Evolutionary conservation across 306 rosid species (phyloP).

Genomic region (Fragaria nilgerrensis): DNA sequence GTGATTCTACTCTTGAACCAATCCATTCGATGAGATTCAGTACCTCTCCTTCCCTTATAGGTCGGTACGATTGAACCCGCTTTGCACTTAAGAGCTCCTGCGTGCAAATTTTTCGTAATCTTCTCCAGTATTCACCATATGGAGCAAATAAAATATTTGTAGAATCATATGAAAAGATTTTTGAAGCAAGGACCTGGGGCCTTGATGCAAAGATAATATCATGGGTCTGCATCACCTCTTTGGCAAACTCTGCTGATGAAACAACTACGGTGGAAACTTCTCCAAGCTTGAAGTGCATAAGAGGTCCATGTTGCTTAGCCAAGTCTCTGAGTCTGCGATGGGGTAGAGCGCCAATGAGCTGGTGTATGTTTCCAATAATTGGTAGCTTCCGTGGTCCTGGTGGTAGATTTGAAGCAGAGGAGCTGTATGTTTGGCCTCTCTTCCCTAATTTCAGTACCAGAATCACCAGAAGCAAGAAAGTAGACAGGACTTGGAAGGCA

Average conservation of each 20-base stretch:
- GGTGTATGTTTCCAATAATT: constrained; percentile 29
- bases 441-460: not conserved
- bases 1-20: constrained; percentile 9
- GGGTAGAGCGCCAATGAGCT: constrained; percentile 21
- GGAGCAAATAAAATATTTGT: not conserved
- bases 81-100: constrained; percentile 36
- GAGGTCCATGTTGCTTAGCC: constrained; percentile 34
- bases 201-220: constrained; percentile 35
- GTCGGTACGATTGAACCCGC: constrained; percentile 38
- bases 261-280: constrained; percentile 29
- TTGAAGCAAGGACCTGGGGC: constrained; percentile 17
- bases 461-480: not conserved
- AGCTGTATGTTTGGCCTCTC: not conserved
- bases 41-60: constrained; percentile 41
- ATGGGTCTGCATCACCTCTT: constrained; percentile 41
- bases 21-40: constrained; percentile 28
- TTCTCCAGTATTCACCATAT: constrained; percentile 17
- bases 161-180: not conserved
- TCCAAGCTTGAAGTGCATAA: constrained; percentile 44
- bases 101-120: constrained; percentile 23
- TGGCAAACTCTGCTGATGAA: constrained; percentile 27
- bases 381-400: constrained; percentile 42
- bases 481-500: not conserved
- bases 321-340: constrained; percentile 29
- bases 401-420: constrained; percentile 23